phyloP scores from a whole-genome alignment of 2,329 filamentous ascomycete genomes.

The Cadophora luteo-olivacea region DNA sequence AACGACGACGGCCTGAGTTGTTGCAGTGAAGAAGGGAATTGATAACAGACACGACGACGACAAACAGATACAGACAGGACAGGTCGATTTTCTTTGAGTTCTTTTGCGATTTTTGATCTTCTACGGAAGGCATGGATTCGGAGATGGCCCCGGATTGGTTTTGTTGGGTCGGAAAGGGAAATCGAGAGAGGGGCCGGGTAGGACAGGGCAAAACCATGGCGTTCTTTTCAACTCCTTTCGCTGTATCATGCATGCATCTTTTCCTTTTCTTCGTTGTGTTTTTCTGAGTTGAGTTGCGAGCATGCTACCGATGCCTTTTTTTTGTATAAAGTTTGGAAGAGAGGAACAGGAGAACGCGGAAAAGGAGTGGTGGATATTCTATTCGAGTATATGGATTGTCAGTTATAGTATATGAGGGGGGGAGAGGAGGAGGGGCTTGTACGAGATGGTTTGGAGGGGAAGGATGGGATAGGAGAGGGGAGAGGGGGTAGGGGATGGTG shows the following conservation, averaged over 20 bases:
- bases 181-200: too few relatives aligned
- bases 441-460: neutral
- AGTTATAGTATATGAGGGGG: conserved; percentile 4
- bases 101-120: neutral
- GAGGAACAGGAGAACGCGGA: neutral
- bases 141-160: neutral
- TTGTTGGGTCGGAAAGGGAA: neutral
- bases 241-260: too few relatives aligned
- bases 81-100: neutral
- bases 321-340: conserved; percentile 1
- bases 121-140: conserved; percentile 2
- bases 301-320: neutral
- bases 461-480: neutral
- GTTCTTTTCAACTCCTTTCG: too few relatives aligned
- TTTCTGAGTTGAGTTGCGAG: neutral
- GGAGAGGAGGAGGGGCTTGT: neutral
- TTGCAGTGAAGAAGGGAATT: neutral
- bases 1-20: neutral
- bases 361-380: neutral
- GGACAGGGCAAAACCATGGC: neutral
- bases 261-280: too few relatives aligned
- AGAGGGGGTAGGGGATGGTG: neutral
- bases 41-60: neutral
- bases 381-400: conserved; percentile 9
- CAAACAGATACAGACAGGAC: neutral